Evolutionary conservation across 768 basidiomycete species (phyloP).

Genomic region (Suillus lakei): DNA sequence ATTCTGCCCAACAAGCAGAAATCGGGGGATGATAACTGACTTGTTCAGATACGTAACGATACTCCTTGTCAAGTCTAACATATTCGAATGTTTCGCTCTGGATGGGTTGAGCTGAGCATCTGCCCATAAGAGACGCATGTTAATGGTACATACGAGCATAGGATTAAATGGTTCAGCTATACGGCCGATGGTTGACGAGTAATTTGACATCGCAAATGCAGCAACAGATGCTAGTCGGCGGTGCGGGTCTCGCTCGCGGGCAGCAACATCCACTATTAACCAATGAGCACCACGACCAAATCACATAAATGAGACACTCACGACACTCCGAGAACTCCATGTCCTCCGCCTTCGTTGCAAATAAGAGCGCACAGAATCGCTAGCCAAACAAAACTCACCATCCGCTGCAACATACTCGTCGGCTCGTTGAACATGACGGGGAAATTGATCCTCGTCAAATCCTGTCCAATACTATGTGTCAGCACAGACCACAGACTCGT

Average conservation of each 20-base stretch:
- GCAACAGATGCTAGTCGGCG: constrained; percentile 90
- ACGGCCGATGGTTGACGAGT: constrained; percentile 93
- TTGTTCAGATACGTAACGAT: constrained; percentile 94
- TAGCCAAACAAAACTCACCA: constrained; percentile 52
- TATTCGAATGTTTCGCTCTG: constrained; percentile 96
- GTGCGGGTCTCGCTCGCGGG: constrained; percentile 73
- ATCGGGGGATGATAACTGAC: constrained; percentile 98
- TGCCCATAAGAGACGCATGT: background rate
- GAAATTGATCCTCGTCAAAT: constrained; percentile 94
- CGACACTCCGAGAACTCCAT: constrained; percentile 96
- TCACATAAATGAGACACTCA: constrained; percentile 44
- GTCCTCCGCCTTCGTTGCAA: constrained; percentile 71
- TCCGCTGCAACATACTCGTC: constrained; percentile 95
- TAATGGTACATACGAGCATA: constrained; percentile 70
- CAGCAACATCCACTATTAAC: constrained; percentile 79
- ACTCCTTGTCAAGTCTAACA: constrained; percentile 83
- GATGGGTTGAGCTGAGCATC: constrained; percentile 5
- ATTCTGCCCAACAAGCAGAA: constrained; percentile 94
- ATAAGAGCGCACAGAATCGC: background rate
- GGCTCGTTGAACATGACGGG: constrained; percentile 94
- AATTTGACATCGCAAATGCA: constrained; percentile 98
- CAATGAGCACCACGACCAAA: constrained; percentile 14
- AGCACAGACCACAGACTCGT: constrained; percentile 94
- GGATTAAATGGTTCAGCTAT: constrained; percentile 99
- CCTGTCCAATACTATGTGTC: constrained; percentile 95